Conservation (phyloP, 768 basidiomycete genomes). For the Mycena belliarum region DNA sequence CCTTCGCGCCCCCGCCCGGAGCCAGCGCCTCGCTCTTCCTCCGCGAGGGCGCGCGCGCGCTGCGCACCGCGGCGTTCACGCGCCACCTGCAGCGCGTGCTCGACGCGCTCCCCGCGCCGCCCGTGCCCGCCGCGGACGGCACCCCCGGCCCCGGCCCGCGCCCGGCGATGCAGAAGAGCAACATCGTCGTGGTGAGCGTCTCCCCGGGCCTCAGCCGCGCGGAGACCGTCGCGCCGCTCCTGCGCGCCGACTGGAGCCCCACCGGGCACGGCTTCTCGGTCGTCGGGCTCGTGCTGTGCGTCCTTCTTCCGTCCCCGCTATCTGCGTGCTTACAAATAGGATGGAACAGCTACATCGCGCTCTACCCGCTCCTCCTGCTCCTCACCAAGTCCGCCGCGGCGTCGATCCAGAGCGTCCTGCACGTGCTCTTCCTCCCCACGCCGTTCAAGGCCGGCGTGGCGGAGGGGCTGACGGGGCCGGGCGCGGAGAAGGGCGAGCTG, state of each 20-base stretch:
- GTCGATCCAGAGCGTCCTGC: slow-evolving; percentile 76
- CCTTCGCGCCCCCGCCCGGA: slow-evolving; percentile 22
- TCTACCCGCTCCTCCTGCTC: slow-evolving; percentile 68
- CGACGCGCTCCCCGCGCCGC: slow-evolving; percentile 69
- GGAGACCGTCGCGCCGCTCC: slow-evolving; percentile 62
- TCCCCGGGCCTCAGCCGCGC: slow-evolving; percentile 76
- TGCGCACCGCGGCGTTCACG: slow-evolving; percentile 64
- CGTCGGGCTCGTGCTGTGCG: slow-evolving; percentile 43
- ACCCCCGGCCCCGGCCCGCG: slow-evolving; percentile 40
- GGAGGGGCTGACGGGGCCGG: slow-evolving; percentile 1
- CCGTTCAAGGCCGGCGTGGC: slow-evolving; percentile 60
- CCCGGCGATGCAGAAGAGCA: slow-evolving; percentile 56
- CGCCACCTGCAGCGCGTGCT: slow-evolving; percentile 83
- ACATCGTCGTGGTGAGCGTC: slow-evolving; percentile 73
- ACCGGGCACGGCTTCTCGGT: neutral
- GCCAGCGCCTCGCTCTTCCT: slow-evolving; percentile 41
- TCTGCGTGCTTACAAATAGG: no score
- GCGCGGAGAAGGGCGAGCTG: slow-evolving; percentile 52
- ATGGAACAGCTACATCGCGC: slow-evolving; percentile 56
- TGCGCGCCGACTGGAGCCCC: slow-evolving; percentile 27
- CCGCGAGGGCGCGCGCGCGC: slow-evolving; percentile 64
- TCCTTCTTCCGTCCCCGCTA: slow-evolving; percentile 30
- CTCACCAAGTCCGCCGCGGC: slow-evolving; percentile 67
- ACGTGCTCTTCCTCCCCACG: slow-evolving; percentile 79
- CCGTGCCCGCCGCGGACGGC: slow-evolving; percentile 36